Base-by-base conservation (phyloP, 768 basidiomycete genomes). In the Suillus subluteus region DNA sequence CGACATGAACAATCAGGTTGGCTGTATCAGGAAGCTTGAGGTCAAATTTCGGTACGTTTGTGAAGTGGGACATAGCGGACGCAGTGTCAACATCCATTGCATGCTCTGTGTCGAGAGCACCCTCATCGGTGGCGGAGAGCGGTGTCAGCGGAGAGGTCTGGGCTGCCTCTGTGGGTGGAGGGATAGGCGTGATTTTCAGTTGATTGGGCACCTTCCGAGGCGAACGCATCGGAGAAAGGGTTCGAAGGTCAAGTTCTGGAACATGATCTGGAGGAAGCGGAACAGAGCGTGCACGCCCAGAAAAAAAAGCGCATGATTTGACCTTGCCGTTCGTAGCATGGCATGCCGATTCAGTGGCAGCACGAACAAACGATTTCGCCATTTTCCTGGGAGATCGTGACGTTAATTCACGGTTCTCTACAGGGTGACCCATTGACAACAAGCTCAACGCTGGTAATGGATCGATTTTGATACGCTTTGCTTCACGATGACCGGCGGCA, bases 1-100 rank as follows among this genome's bases (percentile, higher is more conserved):
- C 62, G 37, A 64, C 37, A 32, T 78, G 77, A 7, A 78, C 78
- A 8, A 71, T 74, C 38, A 72, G 72, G 52, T 79, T 78, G 55
- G 78, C 75, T 8, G 72, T 63, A 50, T 64, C 74, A 61, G 38
- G 43, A 74, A 75, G 18, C 52, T 44, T 8, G 70, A 58, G 32
- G 65, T 65, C 40, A 67, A 35, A 40, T 43, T 30, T 21, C 26
- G 67, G 35, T 66, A 66, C 15, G 62, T 74, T 72, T 26, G 72
- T 73, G 32, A 74, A 77, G 21, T 73, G 70, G 35, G 73, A 50
- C 35, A 74, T 68, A 56, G 43, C 65, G 6, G 56, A 32, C 2
- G 30, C 66, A 26, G 26, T 46, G 23, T 79, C 76, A 16, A 78
- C 30, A 40, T 74, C 72, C 76, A 76, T 76, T 62, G 8, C 66